Conservation (phyloP, 495 filamentous ascomycete species). For the Aspergillus ellipticus region DNA sequence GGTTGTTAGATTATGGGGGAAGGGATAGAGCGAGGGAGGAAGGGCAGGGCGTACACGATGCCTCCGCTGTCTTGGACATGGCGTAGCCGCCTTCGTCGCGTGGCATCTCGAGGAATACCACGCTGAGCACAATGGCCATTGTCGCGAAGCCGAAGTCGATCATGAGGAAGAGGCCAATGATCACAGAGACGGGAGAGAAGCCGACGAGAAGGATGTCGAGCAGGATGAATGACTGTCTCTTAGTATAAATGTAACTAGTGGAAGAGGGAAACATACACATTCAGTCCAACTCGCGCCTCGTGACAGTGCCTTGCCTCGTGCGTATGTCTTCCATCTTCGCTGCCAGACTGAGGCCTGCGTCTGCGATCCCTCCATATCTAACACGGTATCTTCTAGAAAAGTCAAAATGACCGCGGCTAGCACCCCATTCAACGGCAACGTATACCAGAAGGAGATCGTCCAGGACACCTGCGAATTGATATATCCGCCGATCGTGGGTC, state of each 20-base stretch:
- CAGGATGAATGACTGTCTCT: background rate
- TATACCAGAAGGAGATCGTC: background rate
- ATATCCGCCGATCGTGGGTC: background rate
- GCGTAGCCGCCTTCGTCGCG: background rate
- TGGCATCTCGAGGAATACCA: background rate
- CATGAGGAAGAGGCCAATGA: background rate
- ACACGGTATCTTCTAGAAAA: background rate
- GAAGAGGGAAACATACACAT: background rate
- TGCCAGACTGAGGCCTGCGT: background rate
- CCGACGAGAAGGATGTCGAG: background rate
- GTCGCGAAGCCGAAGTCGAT: background rate
- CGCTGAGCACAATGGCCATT: background rate
- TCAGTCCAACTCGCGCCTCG: background rate
- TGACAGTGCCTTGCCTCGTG: background rate
- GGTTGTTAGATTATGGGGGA: background rate
- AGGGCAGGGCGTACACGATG: background rate
- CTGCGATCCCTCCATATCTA: background rate
- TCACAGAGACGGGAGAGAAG: background rate
- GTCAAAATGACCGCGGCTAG: background rate
- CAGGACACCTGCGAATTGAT: background rate
- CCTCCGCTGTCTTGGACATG: background rate
- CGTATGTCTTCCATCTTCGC: background rate
- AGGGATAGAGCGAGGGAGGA: background rate
- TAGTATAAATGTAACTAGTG: background rate
- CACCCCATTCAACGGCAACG: background rate